Evolutionary conservation across 1,139 yeast genomes (phyloP), one percentile per base, ranked within the genome.

Genomic region (Blastobotrys capitulatus): DNA sequence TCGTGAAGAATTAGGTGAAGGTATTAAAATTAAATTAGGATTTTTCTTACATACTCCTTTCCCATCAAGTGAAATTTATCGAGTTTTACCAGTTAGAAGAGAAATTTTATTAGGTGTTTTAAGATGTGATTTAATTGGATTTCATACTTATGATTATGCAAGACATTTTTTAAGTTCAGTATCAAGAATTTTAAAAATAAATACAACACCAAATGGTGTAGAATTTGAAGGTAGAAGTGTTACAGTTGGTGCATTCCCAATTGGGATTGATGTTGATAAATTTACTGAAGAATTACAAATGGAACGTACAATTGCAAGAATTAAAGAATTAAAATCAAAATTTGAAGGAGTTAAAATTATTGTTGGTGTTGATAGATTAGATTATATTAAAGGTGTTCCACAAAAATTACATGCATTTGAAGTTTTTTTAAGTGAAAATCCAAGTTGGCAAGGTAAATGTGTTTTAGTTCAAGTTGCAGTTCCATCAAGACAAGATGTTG

Each of bases 141-240:
- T 94, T 76, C 99, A 94, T 68, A 94, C 98, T n/a, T 94, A 94
- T 68, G 99, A 94, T 68, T 94, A 94, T 63, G 98, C 96, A n/a
- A 79, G 99, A 60, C 99, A 94, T 71, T 94, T 94, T 69, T 70
- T 94, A 51, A 84, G 95, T 19, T 83, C 96, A 0, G 96, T 92
- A n/a, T 82, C 90, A 52, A 76, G 96, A 53, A 86, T 92, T 31
- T 77, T 94, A 48, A 78, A 86, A 54, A 83, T 89, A 15, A 83
- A 82, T 43, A 89, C 97, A 0, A 74, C 87, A 52, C 98, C 98
- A 6, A 92, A 90, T 59, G 96, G 97, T 15, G 88, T 92, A 29
- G 83, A 85, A 57, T 88, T 78, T 64, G 74, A 81, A 47, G 88
- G 89, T 29, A 74, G 92, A 47, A 79, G 80, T 52, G 94, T 92